A percentile compares a stretch with the other conserved stretches of the same genome.
These are phyloP conservation scores for Aspergillus sp. DNA, from an alignment of 2,329 filamentous ascomycete genomes.

Conservation along the genomic window DNA sequence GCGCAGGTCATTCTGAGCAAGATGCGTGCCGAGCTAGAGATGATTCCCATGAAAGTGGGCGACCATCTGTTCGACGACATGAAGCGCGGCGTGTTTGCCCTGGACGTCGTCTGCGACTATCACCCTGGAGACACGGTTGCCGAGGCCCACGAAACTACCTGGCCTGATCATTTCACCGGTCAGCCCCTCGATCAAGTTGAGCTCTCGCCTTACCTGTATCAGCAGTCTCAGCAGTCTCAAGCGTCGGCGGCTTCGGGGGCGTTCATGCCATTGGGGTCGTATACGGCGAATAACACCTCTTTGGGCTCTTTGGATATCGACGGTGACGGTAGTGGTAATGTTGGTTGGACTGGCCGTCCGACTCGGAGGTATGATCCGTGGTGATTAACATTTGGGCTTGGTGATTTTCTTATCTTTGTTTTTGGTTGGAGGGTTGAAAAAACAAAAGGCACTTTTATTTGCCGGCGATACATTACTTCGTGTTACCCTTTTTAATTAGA, in stretches of 20 bases:
- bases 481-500: not conserved
- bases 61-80: constrained; percentile 30
- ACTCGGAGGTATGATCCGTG: constrained; percentile 1
- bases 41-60: constrained; percentile 28
- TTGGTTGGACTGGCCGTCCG: not conserved
- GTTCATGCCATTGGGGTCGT: constrained; percentile 10
- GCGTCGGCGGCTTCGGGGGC: constrained; percentile 10
- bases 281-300: constrained; percentile 12
- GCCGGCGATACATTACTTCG: not conserved
- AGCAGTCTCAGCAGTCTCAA: constrained; percentile 16
- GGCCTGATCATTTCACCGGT: constrained; percentile 8
- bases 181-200: constrained; percentile 14
- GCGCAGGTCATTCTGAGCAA: constrained; percentile 22
- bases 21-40: constrained; percentile 25
- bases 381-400: not conserved
- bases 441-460: not conserved
- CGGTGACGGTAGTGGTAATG: not conserved
- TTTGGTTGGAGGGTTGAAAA: not conserved
- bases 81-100: constrained; percentile 31
- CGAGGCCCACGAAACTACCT: constrained; percentile 23
- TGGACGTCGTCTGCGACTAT: constrained; percentile 31
- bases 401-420: not conserved
- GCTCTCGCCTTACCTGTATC: constrained; percentile 18
- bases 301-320: constrained; percentile 5
- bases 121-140: constrained; percentile 29